Evolutionary conservation across 345 rosid species (phyloP), one percentile per base, ranked within the genome.

Genomic region (Xanthoceras sorbifolium): DNA sequence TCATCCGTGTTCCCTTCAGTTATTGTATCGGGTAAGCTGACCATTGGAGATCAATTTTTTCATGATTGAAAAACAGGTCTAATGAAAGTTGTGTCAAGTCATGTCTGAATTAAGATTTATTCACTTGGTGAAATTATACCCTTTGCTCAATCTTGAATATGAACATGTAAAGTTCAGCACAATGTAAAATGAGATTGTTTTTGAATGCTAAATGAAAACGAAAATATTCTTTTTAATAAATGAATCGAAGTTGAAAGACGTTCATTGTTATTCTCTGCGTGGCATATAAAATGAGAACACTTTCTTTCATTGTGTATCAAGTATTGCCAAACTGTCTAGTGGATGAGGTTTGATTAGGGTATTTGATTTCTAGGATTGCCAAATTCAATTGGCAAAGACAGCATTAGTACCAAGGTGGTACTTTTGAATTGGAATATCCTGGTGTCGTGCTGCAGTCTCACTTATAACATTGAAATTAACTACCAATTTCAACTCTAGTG

Each of bases 141-240:
- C 61, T 55, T 44, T 63, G 22, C 42, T 44, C 44, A 6, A 20
- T 48, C 28, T 29, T 28, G n/a, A 59, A 25, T 15, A 55, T 55
- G 22, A 68, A 46, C 20, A 11, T 72, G 0, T 10, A 59, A 55
- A 32, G 12, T 57, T 23, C 64, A 71, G 75, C 70, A 6, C 26
- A 31, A 15, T 48, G 46, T 74, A 74, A 64, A 32, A 46, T 73
- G 65, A 62, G 34, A 40, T 25, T 48, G 5, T 9, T 64, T 74
- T 64, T 48, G 29, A 60, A 61, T 46, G 25, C 1, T 42, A 7
- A 20, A 61, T 18, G 57, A 28, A 25, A 9, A 26, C 11, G 52
- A 26, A 72, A 38, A 25, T 15, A 20, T 61, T 26, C 67, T n/a
- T 15, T 52, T 50, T 46, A 71, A 36, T 34, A 15, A 22, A 55